Conservation (phyloP, 805 yeast species). For the Pichia cephalocereana region DNA sequence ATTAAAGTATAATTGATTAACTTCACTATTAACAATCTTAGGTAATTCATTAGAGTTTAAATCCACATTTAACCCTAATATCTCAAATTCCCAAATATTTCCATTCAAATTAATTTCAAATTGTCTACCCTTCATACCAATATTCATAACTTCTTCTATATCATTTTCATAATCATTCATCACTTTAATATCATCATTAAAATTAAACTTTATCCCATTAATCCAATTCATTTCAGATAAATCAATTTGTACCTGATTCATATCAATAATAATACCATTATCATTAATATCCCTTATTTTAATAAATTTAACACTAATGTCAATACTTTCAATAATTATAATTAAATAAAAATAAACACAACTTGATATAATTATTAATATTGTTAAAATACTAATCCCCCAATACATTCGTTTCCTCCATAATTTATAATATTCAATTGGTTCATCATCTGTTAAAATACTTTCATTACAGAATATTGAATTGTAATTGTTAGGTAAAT, state of each 20-base stretch:
- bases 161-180: not conserved
- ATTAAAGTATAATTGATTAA: not conserved
- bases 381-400: no score
- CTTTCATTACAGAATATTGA: not conserved
- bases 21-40: not conserved
- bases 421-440: not conserved
- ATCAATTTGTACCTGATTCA: not conserved
- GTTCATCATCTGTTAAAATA: not conserved
- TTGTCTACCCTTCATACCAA: not conserved
- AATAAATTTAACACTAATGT: not conserved
- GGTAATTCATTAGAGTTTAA: not conserved
- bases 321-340: not conserved
- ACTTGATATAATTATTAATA: not conserved
- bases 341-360: not conserved
- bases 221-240: slow-evolving; percentile 1
- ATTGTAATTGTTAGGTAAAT: not conserved
- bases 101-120: not conserved
- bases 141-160: not conserved
- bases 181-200: not conserved
- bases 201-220: not conserved
- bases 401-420: not conserved
- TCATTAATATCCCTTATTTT: not conserved
- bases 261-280: not conserved
- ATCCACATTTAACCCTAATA: not conserved
- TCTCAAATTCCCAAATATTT: not conserved